Base-by-base conservation (phyloP, 768 basidiomycete species). In the Suillus plorans region DNA sequence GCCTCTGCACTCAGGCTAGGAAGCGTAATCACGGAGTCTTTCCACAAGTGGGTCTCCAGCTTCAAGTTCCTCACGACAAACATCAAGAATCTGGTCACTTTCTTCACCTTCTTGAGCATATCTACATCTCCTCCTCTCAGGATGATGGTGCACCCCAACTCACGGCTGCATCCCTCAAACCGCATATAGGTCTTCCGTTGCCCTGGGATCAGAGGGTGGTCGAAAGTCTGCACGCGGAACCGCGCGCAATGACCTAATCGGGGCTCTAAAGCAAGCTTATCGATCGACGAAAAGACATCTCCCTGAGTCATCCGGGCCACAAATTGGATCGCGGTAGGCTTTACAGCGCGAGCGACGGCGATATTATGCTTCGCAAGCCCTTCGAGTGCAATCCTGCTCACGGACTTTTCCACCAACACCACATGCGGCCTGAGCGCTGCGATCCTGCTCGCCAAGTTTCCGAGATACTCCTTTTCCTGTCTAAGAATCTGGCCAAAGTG, bases 101-200 rank as follows among this genome's bases (percentile, higher is more conserved):
- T 90, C 82, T 99, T 99, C 73, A 99, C 85, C 62, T 89, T 89
- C 60, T 85, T 84, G 62, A 99, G 79, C 0, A 87, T 92, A 45
- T 90, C 89, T 63, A 90, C 82, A 71, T 96, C 86, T 4, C 87
- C 95, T 12, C 97, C 97, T 50, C 97, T 86, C 55, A 99, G 76
- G 45, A 99, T 83, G 69, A 99, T 90, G 2, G 97, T 99, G 68
- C 95, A 98, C 0, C 96, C 96, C 85, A 94, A 91, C 67, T 97
- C 94, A 59, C 86, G 85, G 72, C 86, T 91, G 71, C 96, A 97
- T 2, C 97, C 97, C 77, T 99, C 97, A 71, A 99, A 99, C 1
- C 97, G 90, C 94, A 99, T 95, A 72, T 94, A 92, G 0, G 97
- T 94, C 81, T 99, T 99, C 63, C 97, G 84, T 20, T 85, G 85